A percentile compares a stretch with the other conserved stretches of the same genome.
phyloP scores from a whole-genome alignment of 331 rosid species.

The Quercus phellos region DNA sequence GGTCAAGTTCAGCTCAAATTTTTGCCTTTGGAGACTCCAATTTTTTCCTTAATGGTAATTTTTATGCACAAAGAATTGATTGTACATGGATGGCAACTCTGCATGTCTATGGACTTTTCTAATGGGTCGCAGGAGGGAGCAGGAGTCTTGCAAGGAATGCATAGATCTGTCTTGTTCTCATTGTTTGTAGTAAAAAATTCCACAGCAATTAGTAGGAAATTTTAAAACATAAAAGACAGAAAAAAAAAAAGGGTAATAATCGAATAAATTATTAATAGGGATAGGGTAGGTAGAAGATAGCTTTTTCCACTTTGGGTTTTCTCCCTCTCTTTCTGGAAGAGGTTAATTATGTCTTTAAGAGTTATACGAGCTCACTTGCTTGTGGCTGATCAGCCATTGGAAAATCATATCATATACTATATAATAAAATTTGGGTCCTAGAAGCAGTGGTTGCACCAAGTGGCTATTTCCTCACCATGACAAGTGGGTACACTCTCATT shows the following conservation, averaged over 20 bases:
- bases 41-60: neutral
- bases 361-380: neutral
- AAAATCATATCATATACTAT: too few species aligned
- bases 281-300: neutral
- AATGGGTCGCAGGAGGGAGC: too few species aligned
- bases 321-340: neutral
- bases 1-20: neutral
- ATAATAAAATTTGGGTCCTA: too few species aligned
- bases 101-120: too few species aligned
- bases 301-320: neutral
- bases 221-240: neutral
- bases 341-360: neutral
- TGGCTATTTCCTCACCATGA: too few species aligned
- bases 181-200: neutral
- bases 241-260: too few species aligned
- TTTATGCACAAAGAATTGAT: neutral
- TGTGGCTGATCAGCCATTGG: too few species aligned
- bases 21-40: too few species aligned
- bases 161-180: neutral
- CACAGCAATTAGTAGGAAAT: neutral
- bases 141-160: neutral
- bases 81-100: neutral
- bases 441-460: too few species aligned
- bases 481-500: too few species aligned
- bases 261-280: too few species aligned